These are phyloP conservation scores for Colletotrichum sansevieriae DNA, from an alignment of 2,329 filamentous ascomycete genomes.

Conservation along the genomic window DNA sequence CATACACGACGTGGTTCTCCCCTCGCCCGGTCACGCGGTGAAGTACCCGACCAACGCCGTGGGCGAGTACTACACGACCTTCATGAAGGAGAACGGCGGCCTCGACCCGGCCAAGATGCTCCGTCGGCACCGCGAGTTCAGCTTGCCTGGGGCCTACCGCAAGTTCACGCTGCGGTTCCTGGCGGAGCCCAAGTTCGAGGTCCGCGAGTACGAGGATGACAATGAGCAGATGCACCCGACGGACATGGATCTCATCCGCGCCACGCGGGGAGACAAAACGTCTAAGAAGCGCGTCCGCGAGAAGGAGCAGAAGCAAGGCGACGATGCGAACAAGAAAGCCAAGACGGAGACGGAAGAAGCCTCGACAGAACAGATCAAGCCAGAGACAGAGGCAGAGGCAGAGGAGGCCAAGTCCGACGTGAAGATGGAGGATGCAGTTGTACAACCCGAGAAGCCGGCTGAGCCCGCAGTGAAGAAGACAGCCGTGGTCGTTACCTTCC, in stretches of 20 bases:
- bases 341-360: constrained; percentile 31
- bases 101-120: constrained; percentile 91
- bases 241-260: constrained; percentile 78
- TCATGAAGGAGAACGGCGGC: constrained; percentile 86
- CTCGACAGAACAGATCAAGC: neutral
- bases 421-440: constrained; percentile 41
- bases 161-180: constrained; percentile 83
- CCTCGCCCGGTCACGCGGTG: constrained; percentile 92
- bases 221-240: constrained; percentile 91
- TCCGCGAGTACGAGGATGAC: constrained; percentile 77
- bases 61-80: constrained; percentile 84
- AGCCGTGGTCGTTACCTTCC: constrained; percentile 79
- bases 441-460: neutral
- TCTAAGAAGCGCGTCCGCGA: constrained; percentile 31
- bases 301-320: constrained; percentile 40
- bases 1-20: constrained; percentile 91
- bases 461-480: constrained; percentile 59
- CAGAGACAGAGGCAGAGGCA: neutral
- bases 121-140: constrained; percentile 86
- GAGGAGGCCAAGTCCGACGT: neutral
- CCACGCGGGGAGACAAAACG: constrained; percentile 51
- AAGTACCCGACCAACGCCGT: constrained; percentile 87
- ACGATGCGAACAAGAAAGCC: constrained; percentile 43
- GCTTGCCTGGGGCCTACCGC: constrained; percentile 88
- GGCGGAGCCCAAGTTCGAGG: constrained; percentile 71